Percentiles rank a stretch among this genome's conserved stretches.
These are phyloP conservation scores for Sphagnum tenellum DNA, from an alignment of 225 moss, liverwort and hornwort species.

Conservation along the genomic window DNA sequence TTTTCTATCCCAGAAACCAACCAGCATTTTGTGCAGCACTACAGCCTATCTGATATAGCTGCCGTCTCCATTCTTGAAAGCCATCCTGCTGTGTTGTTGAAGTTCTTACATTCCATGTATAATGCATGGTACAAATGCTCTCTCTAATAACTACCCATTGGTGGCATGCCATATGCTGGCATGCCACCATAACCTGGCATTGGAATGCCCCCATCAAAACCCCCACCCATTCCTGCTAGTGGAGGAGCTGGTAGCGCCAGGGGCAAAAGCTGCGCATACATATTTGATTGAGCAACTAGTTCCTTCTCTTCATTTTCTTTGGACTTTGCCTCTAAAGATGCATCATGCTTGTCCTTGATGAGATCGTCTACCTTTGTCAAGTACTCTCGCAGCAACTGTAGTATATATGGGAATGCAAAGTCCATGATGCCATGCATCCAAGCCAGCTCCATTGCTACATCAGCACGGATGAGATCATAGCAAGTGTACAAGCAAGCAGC, in stretches of 20 bases:
- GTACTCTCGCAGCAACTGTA: conserved; percentile 96
- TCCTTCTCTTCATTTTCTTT: conserved; percentile 94
- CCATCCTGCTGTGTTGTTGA: too few relatives aligned
- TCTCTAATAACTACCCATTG: conserved; percentile 51
- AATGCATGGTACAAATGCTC: too few relatives aligned
- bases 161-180: conserved; percentile 94
- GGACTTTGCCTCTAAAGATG: conserved; percentile 55
- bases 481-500: conserved; percentile 96
- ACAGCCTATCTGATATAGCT: too few relatives aligned
- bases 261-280: conserved; percentile 98
- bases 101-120: too few relatives aligned
- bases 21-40: too few relatives aligned
- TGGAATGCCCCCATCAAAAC: conserved; percentile 41
- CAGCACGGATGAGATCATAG: conserved; percentile 97
- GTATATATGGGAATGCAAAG: conserved; percentile 76
- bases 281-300: conserved; percentile 84
- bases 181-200: conserved; percentile 77
- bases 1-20: too few relatives aligned
- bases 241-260: conserved; percentile 96
- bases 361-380: conserved; percentile 90
- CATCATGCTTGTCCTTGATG: conserved; percentile 69
- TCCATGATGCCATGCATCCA: conserved; percentile 97
- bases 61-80: too few relatives aligned
- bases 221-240: conserved; percentile 76
- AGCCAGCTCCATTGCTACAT: conserved; percentile 89